phyloP scores from a whole-genome alignment of 2,329 filamentous ascomycete species.

The Monosporascus sp. region DNA sequence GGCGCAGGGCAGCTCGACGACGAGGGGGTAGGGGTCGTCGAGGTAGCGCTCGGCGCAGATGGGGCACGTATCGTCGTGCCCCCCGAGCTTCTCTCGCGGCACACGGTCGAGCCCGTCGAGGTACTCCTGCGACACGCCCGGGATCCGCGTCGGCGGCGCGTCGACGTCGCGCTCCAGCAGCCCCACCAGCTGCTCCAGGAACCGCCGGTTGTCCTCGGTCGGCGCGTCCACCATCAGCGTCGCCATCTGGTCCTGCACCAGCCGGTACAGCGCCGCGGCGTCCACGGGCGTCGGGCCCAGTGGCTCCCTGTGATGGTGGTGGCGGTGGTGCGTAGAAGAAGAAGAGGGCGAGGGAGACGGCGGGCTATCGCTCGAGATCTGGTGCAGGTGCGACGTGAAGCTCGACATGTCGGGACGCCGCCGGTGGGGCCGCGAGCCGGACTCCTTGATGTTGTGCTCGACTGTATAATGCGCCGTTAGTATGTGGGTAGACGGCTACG shows the following conservation, averaged over 20 bases:
- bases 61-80: slow-evolving; percentile 48
- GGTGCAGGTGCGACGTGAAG: slow-evolving; percentile 53
- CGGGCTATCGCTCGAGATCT: slow-evolving; percentile 35
- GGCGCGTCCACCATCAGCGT: slow-evolving; percentile 45
- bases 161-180: slow-evolving; percentile 45
- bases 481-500: neutral
- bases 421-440: slow-evolving; percentile 31
- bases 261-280: slow-evolving; percentile 49
- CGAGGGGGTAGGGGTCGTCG: slow-evolving; percentile 56
- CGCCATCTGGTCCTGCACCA: slow-evolving; percentile 54
- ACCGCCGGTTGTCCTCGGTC: slow-evolving; percentile 38
- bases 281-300: slow-evolving; percentile 56
- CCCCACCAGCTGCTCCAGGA: slow-evolving; percentile 45
- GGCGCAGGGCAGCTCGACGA: slow-evolving; percentile 60
- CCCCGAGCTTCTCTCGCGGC: slow-evolving; percentile 39
- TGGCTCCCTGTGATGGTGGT: slow-evolving; percentile 43
- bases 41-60: slow-evolving; percentile 59
- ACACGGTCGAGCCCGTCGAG: slow-evolving; percentile 57
- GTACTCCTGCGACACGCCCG: slow-evolving; percentile 53
- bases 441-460: slow-evolving; percentile 56
- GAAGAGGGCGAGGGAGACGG: slow-evolving; percentile 19
- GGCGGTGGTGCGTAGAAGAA: slow-evolving; percentile 9
- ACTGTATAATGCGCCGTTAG: slow-evolving; percentile 34
- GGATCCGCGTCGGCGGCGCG: slow-evolving; percentile 44
- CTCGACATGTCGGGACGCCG: slow-evolving; percentile 59